Conservation (phyloP, 179 eudicot species). For the Silene vulgaris region DNA sequence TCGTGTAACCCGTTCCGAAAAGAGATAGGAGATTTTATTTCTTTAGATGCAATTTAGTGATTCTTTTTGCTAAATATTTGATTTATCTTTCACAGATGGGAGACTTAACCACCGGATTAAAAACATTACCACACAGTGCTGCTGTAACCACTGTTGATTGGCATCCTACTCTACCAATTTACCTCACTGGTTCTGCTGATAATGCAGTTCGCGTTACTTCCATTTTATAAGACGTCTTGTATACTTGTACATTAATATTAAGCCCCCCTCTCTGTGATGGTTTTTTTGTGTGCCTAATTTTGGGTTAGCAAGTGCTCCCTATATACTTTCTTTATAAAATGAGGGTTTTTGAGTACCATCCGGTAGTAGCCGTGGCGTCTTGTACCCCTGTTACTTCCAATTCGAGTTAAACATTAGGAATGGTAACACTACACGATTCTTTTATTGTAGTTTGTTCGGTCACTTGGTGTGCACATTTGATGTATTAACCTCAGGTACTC, state of each 20-base stretch:
- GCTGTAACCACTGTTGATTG: conserved; percentile 89
- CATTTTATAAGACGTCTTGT: conserved; percentile 34
- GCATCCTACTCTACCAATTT: conserved; percentile 87
- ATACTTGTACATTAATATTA: conserved; percentile 14
- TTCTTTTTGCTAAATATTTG: not conserved
- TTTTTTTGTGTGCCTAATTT: not conserved
- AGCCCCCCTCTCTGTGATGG: not conserved
- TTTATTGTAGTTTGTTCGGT: too few species aligned
- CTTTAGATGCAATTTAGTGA: not conserved
- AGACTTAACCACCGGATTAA: conserved; percentile 48
- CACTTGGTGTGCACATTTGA: too few species aligned
- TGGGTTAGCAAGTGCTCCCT: not conserved
- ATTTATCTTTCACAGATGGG: conserved; percentile 45
- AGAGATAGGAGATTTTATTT: not conserved
- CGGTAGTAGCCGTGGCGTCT: too few species aligned
- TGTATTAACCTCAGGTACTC: too few species aligned
- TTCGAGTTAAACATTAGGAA: too few species aligned
- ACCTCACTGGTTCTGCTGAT: conserved; percentile 90
- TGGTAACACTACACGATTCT: too few species aligned
- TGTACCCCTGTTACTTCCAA: too few species aligned
- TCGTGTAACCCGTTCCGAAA: too few species aligned
- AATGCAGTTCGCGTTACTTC: conserved; percentile 83
- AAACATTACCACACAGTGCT: conserved; percentile 74
- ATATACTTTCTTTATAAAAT: not conserved
- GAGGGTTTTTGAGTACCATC: too few species aligned